phyloP scores from a whole-genome alignment of 345 rosid species.

The Bruguiera sexangula region DNA sequence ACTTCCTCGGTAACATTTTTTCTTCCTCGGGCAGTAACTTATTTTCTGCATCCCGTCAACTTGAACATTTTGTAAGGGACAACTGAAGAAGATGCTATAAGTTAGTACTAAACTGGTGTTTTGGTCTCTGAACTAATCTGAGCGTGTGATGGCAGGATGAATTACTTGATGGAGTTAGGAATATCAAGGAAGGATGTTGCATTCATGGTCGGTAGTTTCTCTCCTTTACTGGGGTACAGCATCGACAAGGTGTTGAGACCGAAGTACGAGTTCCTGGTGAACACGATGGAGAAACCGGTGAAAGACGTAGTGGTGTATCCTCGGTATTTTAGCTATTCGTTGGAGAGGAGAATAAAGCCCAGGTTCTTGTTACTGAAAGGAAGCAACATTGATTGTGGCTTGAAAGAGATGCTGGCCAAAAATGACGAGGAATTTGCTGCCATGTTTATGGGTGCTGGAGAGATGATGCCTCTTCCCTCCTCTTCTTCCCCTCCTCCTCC shows the following conservation, averaged over 20 bases:
- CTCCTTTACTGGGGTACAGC: constrained; percentile 87
- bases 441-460: constrained; percentile 49
- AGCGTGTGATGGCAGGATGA: constrained; percentile 46
- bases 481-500: constrained; percentile 1
- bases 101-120: too few relatives aligned
- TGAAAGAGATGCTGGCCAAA: constrained; percentile 73
- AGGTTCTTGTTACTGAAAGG: constrained; percentile 66
- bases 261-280: constrained; percentile 63
- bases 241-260: constrained; percentile 66
- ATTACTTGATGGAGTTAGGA: constrained; percentile 63
- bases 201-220: constrained; percentile 76
- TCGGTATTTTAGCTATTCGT: constrained; percentile 77
- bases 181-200: constrained; percentile 56
- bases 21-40: neutral
- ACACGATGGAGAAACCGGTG: constrained; percentile 60
- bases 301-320: constrained; percentile 69
- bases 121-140: neutral
- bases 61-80: too few relatives aligned
- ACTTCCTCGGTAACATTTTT: constrained; percentile 58
- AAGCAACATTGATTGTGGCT: constrained; percentile 55
- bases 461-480: constrained; percentile 18
- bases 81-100: too few relatives aligned
- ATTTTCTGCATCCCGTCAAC: neutral
- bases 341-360: constrained; percentile 86
- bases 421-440: constrained; percentile 81